Conservation (phyloP, 345 rosid species). For the Pistacia vera region DNA sequence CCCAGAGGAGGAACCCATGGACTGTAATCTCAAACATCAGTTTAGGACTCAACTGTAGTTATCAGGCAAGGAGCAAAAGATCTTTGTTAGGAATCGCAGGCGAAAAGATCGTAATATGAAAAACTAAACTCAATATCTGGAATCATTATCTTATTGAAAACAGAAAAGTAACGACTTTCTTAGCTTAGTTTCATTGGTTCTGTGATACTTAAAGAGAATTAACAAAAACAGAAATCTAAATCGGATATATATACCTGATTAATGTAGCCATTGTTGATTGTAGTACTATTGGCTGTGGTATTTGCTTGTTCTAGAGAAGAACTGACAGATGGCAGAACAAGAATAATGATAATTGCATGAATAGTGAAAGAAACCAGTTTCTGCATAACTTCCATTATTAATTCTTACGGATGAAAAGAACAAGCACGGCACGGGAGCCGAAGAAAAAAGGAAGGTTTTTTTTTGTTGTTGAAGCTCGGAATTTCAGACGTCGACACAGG, state of each 20-base stretch:
- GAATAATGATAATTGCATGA: conserved; percentile 15
- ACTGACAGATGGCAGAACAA: conserved; percentile 31
- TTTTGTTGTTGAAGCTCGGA: conserved; percentile 7
- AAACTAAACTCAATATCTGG: background rate
- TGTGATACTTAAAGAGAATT: too few species aligned
- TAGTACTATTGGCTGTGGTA: conserved; percentile 11
- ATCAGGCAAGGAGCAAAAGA: background rate
- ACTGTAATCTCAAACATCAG: conserved; percentile 55
- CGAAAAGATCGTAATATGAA: background rate
- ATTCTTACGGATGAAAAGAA: conserved; percentile 9
- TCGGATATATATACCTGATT: conserved; percentile 28
- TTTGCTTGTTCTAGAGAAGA: conserved; percentile 25
- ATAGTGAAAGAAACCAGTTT: conserved; percentile 27
- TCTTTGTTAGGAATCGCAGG: background rate
- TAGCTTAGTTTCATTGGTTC: background rate
- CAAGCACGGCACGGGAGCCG: background rate
- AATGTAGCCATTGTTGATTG: conserved; percentile 10
- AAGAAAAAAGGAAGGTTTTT: background rate
- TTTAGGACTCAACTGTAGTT: conserved; percentile 50
- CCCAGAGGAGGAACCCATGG: conserved; percentile 89
- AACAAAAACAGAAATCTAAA: background rate
- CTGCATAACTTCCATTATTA: conserved; percentile 30
- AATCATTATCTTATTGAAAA: background rate
- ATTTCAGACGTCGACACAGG: background rate
- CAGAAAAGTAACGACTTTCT: background rate